Percentiles rank a stretch among this genome's conserved stretches.
phyloP scores from a whole-genome alignment of 441 rosid genomes.

The Rhodomyrtus psidioides region DNA sequence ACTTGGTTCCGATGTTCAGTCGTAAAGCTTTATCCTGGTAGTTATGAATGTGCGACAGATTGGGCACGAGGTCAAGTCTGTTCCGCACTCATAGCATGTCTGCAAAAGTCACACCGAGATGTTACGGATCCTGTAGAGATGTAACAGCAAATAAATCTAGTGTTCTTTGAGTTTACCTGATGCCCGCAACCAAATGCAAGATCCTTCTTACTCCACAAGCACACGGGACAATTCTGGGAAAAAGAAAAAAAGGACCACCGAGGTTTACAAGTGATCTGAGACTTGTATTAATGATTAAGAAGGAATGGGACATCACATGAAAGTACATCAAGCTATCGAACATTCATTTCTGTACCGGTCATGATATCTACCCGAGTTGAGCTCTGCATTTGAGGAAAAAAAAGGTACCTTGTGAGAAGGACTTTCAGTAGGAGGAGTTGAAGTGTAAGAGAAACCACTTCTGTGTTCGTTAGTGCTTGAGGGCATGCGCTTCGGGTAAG shows the following conservation, averaged over 20 bases:
- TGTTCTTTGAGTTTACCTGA: neutral
- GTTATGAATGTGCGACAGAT: slow-evolving; percentile 18
- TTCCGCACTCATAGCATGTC: slow-evolving; percentile 36
- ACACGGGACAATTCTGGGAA: neutral
- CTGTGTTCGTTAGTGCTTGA: slow-evolving; percentile 4
- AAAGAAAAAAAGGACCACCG: neutral
- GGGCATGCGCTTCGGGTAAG: neutral
- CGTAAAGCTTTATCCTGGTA: slow-evolving; percentile 19
- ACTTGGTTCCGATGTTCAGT: slow-evolving; percentile 4
- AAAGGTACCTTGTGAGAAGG: slow-evolving; percentile 1
- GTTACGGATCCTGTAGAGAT: neutral
- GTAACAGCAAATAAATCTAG: neutral
- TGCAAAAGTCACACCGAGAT: neutral
- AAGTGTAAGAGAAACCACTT: neutral
- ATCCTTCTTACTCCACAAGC: slow-evolving; percentile 3
- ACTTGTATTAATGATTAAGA: neutral
- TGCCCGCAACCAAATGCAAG: slow-evolving; percentile 6
- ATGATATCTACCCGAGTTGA: neutral
- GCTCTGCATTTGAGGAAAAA: neutral
- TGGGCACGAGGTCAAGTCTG: slow-evolving; percentile 20
- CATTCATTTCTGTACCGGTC: neutral
- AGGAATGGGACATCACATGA: neutral
- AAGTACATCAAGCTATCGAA: neutral
- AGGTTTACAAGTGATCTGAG: neutral
- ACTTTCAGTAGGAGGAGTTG: neutral